A percentile compares a stretch with the other conserved stretches of the same genome.
These are phyloP conservation scores for Zygoascus flipseniorum DNA, from an alignment of 805 yeast species.

Conservation along the genomic window DNA sequence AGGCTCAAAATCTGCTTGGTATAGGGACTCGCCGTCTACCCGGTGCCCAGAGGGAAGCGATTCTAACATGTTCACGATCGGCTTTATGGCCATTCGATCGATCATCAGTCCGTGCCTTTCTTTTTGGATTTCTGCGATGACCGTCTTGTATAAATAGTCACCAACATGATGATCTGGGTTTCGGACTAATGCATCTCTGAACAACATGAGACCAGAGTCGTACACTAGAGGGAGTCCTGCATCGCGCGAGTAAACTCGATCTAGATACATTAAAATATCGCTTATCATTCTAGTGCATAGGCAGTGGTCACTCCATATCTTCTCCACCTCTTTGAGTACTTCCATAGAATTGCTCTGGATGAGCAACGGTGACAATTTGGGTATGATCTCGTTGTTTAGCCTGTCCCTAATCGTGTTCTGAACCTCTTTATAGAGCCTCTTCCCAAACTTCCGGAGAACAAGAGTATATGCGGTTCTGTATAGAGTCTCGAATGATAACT, in stretches of 20 bases:
- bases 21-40: slow-evolving; percentile 44
- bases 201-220: slow-evolving; percentile 65
- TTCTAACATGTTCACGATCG: slow-evolving; percentile 64
- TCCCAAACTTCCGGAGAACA: slow-evolving; percentile 64
- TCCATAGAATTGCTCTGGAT: slow-evolving; percentile 10
- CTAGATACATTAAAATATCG: slow-evolving; percentile 80
- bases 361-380: slow-evolving; percentile 8
- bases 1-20: slow-evolving; percentile 59
- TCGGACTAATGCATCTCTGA: slow-evolving; percentile 52
- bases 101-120: slow-evolving; percentile 50
- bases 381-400: slow-evolving; percentile 26
- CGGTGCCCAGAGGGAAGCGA: slow-evolving; percentile 31
- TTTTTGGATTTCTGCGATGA: slow-evolving; percentile 48
- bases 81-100: slow-evolving; percentile 51
- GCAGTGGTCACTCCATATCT: slow-evolving; percentile 65
- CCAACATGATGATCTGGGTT: slow-evolving; percentile 45
- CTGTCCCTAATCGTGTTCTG: slow-evolving; percentile 39
- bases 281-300: slow-evolving; percentile 68
- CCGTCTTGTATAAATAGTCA: slow-evolving; percentile 36
- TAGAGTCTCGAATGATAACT: slow-evolving; percentile 71
- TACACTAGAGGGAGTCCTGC: slow-evolving; percentile 51
- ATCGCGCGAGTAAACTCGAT: slow-evolving; percentile 74
- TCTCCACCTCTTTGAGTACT: slow-evolving; percentile 29
- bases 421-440: slow-evolving; percentile 54
- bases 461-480: slow-evolving; percentile 72